These are phyloP conservation scores for Jamesozyma piceae DNA, from an alignment of 805 yeast species.

Conservation along the genomic window DNA sequence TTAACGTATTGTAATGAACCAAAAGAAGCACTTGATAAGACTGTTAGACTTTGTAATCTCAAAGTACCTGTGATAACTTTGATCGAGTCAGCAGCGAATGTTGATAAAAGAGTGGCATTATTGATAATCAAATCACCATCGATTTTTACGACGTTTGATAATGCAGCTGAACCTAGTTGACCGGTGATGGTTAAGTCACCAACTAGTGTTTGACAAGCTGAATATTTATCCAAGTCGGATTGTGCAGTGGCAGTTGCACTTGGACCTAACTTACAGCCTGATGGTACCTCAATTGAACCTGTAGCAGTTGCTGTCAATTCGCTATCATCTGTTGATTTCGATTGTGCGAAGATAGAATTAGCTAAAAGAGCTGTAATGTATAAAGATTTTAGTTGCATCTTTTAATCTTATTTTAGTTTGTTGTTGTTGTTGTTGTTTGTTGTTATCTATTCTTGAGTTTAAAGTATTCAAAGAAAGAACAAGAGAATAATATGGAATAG, in stretches of 20 bases:
- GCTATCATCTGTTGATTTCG: conserved; percentile 21
- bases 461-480: too few relatives aligned
- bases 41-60: conserved; percentile 51
- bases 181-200: conserved; percentile 72
- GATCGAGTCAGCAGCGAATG: conserved; percentile 71
- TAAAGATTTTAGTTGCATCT: conserved; percentile 49
- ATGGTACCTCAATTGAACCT: conserved; percentile 40
- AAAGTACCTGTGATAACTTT: conserved; percentile 66
- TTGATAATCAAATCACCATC: conserved; percentile 63
- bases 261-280: conserved; percentile 47
- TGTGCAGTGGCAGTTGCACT: conserved; percentile 69
- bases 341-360: conserved; percentile 35
- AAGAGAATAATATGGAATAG: too few relatives aligned
- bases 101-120: conserved; percentile 53
- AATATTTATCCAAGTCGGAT: conserved; percentile 61
- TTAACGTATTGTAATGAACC: conserved; percentile 78
- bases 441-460: too few relatives aligned
- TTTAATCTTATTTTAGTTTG: too few relatives aligned
- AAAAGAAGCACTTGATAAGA: conserved; percentile 57
- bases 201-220: conserved; percentile 66
- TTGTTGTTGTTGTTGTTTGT: too few relatives aligned
- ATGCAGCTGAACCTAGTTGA: conserved; percentile 49
- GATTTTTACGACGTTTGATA: conserved; percentile 67
- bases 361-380: conserved; percentile 41
- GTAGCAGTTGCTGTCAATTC: not conserved